phyloP scores from a whole-genome alignment of 2,329 filamentous ascomycete genomes.

The Aspergillus uvarum region DNA sequence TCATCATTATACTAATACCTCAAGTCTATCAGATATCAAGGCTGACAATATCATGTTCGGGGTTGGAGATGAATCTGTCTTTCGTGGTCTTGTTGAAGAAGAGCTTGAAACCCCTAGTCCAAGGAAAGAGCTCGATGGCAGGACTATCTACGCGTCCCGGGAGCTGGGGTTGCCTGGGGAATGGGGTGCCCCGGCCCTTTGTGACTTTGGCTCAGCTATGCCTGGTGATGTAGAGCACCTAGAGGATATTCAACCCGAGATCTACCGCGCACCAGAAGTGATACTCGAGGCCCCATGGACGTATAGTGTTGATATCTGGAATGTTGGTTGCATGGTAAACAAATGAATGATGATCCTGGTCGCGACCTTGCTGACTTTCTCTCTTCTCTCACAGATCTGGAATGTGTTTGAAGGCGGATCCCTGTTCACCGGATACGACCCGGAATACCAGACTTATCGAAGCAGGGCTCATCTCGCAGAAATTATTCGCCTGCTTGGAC shows the following conservation, averaged over 20 bases:
- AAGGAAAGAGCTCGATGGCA: constrained; percentile 44
- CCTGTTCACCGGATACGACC: constrained; percentile 47
- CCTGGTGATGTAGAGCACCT: constrained; percentile 34
- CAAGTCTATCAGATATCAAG: constrained; percentile 41
- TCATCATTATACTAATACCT: constrained; percentile 7
- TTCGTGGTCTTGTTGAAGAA: constrained; percentile 41
- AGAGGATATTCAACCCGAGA: constrained; percentile 32
- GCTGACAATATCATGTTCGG: constrained; percentile 51
- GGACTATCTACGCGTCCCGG: constrained; percentile 47
- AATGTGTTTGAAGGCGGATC: constrained; percentile 49
- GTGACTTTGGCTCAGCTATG: constrained; percentile 53
- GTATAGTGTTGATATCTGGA: constrained; percentile 55
- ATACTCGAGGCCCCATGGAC: constrained; percentile 50
- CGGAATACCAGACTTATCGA: constrained; percentile 40
- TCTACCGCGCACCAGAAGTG: constrained; percentile 46
- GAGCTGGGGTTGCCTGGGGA: constrained; percentile 36
- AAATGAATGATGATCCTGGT: constrained; percentile 2
- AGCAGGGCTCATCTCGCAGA: constrained; percentile 52
- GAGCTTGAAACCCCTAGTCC: constrained; percentile 44
- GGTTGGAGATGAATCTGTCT: constrained; percentile 43
- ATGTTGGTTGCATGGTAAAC: constrained; percentile 52
- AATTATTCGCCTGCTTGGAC: constrained; percentile 49
- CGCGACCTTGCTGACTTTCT: constrained; percentile 10
- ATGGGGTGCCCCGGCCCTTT: constrained; percentile 42
- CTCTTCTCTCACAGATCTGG: constrained; percentile 44